Evolutionary conservation across 2,329 filamentous ascomycete species (phyloP).

Genomic region (Exophiala dermatitidis): DNA sequence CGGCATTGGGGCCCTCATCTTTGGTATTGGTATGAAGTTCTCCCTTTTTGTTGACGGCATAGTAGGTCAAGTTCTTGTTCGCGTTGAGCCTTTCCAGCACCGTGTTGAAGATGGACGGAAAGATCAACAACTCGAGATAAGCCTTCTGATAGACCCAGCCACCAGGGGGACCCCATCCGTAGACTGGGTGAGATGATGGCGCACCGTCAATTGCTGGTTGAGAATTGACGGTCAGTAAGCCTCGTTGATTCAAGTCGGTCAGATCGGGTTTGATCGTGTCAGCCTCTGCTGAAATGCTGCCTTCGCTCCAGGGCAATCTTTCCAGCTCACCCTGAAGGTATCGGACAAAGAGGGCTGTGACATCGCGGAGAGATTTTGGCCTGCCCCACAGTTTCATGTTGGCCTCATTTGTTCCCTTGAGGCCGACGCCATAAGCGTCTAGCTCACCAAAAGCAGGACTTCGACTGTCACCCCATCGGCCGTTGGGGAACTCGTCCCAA

Average conservation of each 20-base stretch:
- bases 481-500: constrained; percentile 99
- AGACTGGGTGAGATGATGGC: constrained; percentile 75
- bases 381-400: constrained; percentile 94
- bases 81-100: constrained; percentile 70
- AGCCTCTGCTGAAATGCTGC: constrained; percentile 74
- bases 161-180: constrained; percentile 91
- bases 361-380: constrained; percentile 69
- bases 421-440: constrained; percentile 85
- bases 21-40: constrained; percentile 77
- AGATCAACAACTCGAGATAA: constrained; percentile 85
- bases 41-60: constrained; percentile 79
- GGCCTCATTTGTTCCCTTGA: constrained; percentile 91
- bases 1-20: constrained; percentile 85
- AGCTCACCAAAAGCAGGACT: constrained; percentile 94
- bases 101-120: constrained; percentile 69
- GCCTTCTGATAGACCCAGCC: constrained; percentile 98
- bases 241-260: constrained; percentile 73
- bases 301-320: constrained; percentile 88
- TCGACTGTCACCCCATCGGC: constrained; percentile 93
- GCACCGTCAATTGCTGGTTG: constrained; percentile 90
- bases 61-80: constrained; percentile 81
- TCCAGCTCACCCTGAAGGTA: constrained; percentile 78
- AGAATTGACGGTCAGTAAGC: constrained; percentile 92
- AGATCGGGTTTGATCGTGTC: constrained; percentile 69
- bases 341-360: constrained; percentile 73